Percentiles rank a stretch among this genome's conserved stretches.
These are phyloP conservation scores for Harringtonia aguacate DNA, from an alignment of 2,329 filamentous ascomycete species.

Conservation along the genomic window DNA sequence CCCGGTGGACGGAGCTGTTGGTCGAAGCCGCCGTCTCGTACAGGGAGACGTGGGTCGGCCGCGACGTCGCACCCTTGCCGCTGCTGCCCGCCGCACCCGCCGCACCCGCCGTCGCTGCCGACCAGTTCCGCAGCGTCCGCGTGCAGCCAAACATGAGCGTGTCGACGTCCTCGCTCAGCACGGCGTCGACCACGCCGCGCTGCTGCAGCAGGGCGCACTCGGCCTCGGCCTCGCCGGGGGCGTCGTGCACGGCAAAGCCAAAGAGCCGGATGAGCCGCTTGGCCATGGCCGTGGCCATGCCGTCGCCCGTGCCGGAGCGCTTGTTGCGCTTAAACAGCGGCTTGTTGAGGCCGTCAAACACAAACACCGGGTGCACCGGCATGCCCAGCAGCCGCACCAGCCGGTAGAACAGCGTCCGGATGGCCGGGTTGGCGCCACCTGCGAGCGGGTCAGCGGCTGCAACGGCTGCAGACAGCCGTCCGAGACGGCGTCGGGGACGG, in stretches of 20 bases:
- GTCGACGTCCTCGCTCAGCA: slow-evolving; percentile 93
- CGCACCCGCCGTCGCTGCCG: slow-evolving; percentile 33
- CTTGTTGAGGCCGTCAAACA: slow-evolving; percentile 40
- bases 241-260: slow-evolving; percentile 73
- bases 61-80: slow-evolving; percentile 65
- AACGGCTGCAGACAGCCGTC: not conserved
- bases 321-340: slow-evolving; percentile 82
- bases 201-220: slow-evolving; percentile 84
- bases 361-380: slow-evolving; percentile 40
- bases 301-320: slow-evolving; percentile 52
- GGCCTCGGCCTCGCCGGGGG: slow-evolving; percentile 90
- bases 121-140: slow-evolving; percentile 71
- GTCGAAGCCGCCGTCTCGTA: slow-evolving; percentile 56
- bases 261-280: slow-evolving; percentile 80
- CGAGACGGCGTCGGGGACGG: not conserved
- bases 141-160: slow-evolving; percentile 94
- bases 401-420: slow-evolving; percentile 88
- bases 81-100: too few species aligned
- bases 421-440: slow-evolving; percentile 75
- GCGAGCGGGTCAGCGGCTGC: not conserved
- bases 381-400: slow-evolving; percentile 47
- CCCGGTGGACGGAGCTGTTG: not conserved
- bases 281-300: slow-evolving; percentile 61
- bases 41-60: slow-evolving; percentile 75
- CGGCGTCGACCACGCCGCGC: slow-evolving; percentile 78